These are phyloP conservation scores for Colletotrichum salicis DNA, from an alignment of 2,329 filamentous ascomycete species.

Conservation along the genomic window DNA sequence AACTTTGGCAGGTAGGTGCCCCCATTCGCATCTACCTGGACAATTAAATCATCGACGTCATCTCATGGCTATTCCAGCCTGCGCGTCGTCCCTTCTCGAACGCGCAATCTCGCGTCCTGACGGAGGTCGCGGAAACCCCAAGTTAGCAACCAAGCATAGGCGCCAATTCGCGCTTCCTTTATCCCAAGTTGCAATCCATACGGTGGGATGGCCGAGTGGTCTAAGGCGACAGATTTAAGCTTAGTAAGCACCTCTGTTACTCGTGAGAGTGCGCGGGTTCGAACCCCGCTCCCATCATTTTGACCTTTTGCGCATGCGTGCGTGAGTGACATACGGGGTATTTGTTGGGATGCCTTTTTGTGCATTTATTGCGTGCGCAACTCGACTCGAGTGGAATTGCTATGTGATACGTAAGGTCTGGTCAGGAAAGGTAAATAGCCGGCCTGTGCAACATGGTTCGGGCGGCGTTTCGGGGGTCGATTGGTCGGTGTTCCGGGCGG, in stretches of 20 bases:
- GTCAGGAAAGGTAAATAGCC: no score
- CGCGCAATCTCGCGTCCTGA: no score
- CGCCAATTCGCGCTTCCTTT: background rate
- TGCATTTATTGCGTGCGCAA: no score
- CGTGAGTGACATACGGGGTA: background rate
- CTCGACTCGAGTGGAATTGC: no score
- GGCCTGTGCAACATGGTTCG: background rate
- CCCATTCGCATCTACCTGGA: background rate
- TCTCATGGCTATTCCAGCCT: no score
- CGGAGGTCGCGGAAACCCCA: background rate
- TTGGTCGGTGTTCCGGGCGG: background rate
- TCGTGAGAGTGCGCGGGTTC: constrained; percentile 34
- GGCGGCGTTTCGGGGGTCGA: background rate
- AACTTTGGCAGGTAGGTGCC: background rate
- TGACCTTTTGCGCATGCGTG: background rate
- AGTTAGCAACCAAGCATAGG: background rate
- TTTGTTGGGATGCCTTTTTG: no score
- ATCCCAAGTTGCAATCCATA: background rate
- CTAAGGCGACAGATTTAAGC: constrained; percentile 35
- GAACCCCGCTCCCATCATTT: constrained; percentile 33
- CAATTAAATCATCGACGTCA: background rate
- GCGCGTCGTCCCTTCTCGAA: background rate
- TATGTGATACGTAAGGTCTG: no score
- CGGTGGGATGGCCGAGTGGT: constrained; percentile 36
- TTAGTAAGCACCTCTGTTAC: constrained; percentile 23